A percentile compares a stretch with the other conserved stretches of the same genome.
Evolutionary conservation across 208 protist genomes (phyloP).

Genomic region (Wallacemonas sp.): DNA sequence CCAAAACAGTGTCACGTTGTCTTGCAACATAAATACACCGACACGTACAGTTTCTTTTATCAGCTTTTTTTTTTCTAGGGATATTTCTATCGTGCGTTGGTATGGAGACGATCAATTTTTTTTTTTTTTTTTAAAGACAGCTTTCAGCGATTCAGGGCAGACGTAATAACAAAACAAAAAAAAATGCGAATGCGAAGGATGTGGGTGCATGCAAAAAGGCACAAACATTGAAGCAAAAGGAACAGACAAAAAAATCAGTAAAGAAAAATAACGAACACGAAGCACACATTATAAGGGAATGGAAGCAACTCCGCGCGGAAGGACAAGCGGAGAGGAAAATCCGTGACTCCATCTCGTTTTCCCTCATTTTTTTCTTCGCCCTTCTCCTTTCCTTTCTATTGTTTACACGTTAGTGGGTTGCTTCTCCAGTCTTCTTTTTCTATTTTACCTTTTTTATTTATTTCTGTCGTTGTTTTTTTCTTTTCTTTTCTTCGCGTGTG

Average conservation of each 20-base stretch:
- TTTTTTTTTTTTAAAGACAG: background rate
- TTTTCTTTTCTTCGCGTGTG: background rate
- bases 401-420: background rate
- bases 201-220: too few species aligned
- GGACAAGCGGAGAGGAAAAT: background rate
- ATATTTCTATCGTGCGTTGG: too few species aligned
- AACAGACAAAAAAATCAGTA: background rate
- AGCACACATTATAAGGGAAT: too few species aligned
- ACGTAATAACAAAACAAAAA: background rate
- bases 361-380: constrained; percentile 6
- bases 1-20: too few species aligned
- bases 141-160: background rate
- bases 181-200: too few species aligned
- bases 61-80: background rate
- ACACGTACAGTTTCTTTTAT: too few species aligned
- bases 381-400: background rate
- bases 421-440: background rate
- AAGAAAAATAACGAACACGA: background rate
- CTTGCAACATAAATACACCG: too few species aligned
- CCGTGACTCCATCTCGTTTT: background rate
- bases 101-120: background rate
- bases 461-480: constrained; percentile 1
- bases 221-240: too few species aligned
- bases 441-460: constrained; percentile 9
- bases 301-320: too few species aligned